These are phyloP conservation scores for Collybiopsis confluens DNA, from an alignment of 768 basidiomycete species.

Conservation along the genomic window DNA sequence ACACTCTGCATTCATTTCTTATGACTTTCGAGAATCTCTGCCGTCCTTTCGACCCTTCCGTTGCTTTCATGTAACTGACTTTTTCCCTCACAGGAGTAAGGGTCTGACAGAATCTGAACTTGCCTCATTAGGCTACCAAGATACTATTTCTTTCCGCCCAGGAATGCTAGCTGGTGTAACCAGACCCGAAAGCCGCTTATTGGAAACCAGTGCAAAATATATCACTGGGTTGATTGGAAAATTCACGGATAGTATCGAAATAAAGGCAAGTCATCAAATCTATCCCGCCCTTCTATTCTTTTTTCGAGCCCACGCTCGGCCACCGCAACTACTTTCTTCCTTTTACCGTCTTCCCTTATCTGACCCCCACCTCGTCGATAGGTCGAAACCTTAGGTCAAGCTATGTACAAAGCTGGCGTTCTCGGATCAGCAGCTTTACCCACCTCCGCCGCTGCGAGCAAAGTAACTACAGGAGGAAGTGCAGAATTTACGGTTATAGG, in stretches of 20 bases:
- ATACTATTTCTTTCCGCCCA: conserved; percentile 70
- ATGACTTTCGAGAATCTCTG: too few relatives aligned
- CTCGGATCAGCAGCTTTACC: conserved; percentile 51
- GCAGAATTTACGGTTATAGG: conserved; percentile 49
- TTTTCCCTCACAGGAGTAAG: conserved; percentile 48
- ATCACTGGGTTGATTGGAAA: conserved; percentile 33
- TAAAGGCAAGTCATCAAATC: conserved; percentile 30
- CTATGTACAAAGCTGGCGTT: conserved; percentile 49
- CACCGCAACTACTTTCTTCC: background rate
- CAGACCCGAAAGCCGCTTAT: conserved; percentile 32
- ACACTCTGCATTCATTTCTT: background rate
- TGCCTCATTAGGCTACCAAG: conserved; percentile 62
- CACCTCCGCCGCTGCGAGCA: conserved; percentile 34
- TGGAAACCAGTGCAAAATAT: conserved; percentile 37
- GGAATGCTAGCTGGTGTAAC: conserved; percentile 21
- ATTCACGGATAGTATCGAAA: conserved; percentile 35
- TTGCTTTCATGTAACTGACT: too few relatives aligned
- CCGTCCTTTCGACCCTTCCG: too few relatives aligned
- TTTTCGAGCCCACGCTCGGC: too few relatives aligned
- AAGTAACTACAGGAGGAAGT: conserved; percentile 32
- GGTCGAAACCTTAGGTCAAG: conserved; percentile 50
- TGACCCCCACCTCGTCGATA: conserved; percentile 18
- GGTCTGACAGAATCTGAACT: conserved; percentile 70
- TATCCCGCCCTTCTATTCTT: conserved; percentile 9
- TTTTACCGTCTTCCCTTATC: background rate